phyloP scores from a whole-genome alignment of 2,329 filamentous ascomycete species.

The Geosmithia putterillii region DNA sequence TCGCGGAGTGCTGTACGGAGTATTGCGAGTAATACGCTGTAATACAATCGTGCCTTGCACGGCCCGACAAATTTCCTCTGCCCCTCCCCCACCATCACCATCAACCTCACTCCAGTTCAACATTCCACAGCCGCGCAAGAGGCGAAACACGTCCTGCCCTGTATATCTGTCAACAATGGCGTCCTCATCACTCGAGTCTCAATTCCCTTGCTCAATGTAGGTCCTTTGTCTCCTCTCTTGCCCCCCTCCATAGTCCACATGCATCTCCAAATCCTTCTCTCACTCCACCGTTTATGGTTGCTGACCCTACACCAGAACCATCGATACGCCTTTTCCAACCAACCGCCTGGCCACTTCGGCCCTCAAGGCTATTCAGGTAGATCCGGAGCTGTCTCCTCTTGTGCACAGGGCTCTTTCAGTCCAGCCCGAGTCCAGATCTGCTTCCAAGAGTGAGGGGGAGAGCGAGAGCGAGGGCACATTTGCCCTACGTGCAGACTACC shows the following conservation, averaged over 20 bases:
- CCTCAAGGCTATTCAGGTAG: slow-evolving; percentile 65
- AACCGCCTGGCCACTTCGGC: slow-evolving; percentile 66
- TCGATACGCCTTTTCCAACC: slow-evolving; percentile 73
- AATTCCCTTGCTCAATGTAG: slow-evolving; percentile 54
- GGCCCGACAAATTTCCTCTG: too few relatives aligned
- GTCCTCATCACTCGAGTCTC: slow-evolving; percentile 18
- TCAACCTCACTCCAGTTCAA: too few relatives aligned
- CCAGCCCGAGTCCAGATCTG: slow-evolving; percentile 12
- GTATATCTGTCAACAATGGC: too few relatives aligned
- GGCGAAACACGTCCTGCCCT: too few relatives aligned
- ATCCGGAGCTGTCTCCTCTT: slow-evolving; percentile 77
- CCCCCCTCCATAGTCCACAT: too few relatives aligned
- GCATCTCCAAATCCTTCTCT: slow-evolving; percentile 5
- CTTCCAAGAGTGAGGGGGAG: slow-evolving; percentile 3
- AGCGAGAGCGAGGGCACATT: slow-evolving; percentile 11
- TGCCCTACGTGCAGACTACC: slow-evolving; percentile 64
- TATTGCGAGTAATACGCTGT: too few relatives aligned
- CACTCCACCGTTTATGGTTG: slow-evolving; percentile 3
- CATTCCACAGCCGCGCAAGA: too few relatives aligned
- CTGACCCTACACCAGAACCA: slow-evolving; percentile 35
- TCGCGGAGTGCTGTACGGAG: too few relatives aligned
- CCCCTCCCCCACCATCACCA: too few relatives aligned
- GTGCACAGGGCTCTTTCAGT: slow-evolving; percentile 63
- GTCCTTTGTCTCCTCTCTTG: slow-evolving; percentile 13
- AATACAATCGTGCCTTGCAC: too few relatives aligned